Evolutionary conservation across 192 early-diverging fungal genomes (phyloP).

Genomic region (Backusella westeae): DNA sequence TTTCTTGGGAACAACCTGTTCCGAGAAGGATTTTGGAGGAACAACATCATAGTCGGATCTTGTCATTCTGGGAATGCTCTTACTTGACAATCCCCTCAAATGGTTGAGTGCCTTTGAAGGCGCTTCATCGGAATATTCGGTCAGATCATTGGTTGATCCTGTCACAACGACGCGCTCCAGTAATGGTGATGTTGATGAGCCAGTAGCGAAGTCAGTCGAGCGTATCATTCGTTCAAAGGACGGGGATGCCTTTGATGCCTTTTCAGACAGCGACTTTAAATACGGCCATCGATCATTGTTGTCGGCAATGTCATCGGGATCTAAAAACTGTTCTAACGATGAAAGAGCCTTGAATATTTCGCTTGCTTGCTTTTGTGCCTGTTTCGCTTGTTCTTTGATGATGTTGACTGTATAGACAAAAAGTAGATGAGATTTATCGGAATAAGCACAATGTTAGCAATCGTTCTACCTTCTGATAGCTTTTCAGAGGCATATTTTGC

Average conservation of each 20-base stretch:
- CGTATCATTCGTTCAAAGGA: constrained; percentile 3
- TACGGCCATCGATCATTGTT: neutral
- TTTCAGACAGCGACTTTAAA: neutral
- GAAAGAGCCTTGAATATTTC: constrained; percentile 8
- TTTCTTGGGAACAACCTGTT: neutral
- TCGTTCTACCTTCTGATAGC: neutral
- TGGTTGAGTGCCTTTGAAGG: neutral
- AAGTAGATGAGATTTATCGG: neutral
- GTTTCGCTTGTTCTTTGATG: neutral
- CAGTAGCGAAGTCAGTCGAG: neutral
- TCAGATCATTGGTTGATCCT: neutral
- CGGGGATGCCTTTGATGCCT: neutral
- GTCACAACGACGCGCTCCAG: neutral
- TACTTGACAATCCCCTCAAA: neutral
- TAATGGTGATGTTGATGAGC: neutral
- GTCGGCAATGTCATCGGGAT: neutral
- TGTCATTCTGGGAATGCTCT: neutral
- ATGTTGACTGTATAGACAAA: neutral
- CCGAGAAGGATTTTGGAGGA: neutral
- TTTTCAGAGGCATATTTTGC: constrained; percentile 2
- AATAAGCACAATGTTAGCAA: neutral
- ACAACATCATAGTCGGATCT: neutral
- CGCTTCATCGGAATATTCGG: neutral
- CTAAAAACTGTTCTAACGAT: constrained; percentile 1
- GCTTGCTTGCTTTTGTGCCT: neutral